Evolutionary conservation across 2,329 filamentous ascomycete species (phyloP).

Genomic region (Grosmannia huntii): DNA sequence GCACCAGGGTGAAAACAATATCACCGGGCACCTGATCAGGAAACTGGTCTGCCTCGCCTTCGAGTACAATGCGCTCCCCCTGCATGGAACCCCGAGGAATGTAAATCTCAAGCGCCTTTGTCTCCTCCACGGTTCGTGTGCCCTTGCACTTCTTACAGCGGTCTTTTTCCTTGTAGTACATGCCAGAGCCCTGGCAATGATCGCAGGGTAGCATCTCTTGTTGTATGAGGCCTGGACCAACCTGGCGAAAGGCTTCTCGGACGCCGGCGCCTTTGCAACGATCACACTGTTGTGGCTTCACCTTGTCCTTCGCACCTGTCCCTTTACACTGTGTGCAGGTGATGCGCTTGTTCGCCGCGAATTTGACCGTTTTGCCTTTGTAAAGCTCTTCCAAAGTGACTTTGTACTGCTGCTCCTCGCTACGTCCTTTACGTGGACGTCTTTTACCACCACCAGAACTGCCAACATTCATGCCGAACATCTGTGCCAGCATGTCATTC

Average conservation of each 20-base stretch:
- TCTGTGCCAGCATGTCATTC: slow-evolving; percentile 84
- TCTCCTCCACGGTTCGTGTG: slow-evolving; percentile 71
- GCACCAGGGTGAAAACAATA: slow-evolving; percentile 77
- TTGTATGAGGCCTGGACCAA: slow-evolving; percentile 78
- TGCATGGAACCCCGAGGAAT: slow-evolving; percentile 79
- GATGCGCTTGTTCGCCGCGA: slow-evolving; percentile 88
- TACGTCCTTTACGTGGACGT: slow-evolving; percentile 57
- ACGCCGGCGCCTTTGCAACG: slow-evolving; percentile 72
- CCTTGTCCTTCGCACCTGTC: slow-evolving; percentile 80
- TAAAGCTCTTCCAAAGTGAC: slow-evolving; percentile 90
- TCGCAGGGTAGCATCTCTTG: slow-evolving; percentile 70
- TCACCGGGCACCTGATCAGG: slow-evolving; percentile 85
- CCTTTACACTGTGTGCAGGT: slow-evolving; percentile 82
- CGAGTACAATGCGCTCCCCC: slow-evolving; percentile 78
- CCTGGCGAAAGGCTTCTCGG: slow-evolving; percentile 64
- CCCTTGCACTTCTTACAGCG: slow-evolving; percentile 99
- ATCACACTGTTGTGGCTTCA: slow-evolving; percentile 70
- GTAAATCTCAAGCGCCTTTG: slow-evolving; percentile 92
- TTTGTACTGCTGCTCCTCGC: slow-evolving; percentile 84
- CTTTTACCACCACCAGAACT: slow-evolving; percentile 33
- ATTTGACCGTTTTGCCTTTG: slow-evolving; percentile 97
- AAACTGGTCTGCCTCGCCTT: slow-evolving; percentile 87
- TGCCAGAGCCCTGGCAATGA: slow-evolving; percentile 73
- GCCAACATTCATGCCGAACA: slow-evolving; percentile 70
- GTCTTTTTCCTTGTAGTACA: slow-evolving; percentile 88